These are phyloP conservation scores for Saccharomycopsis olivae DNA, from an alignment of 805 yeast species.

Conservation along the genomic window DNA sequence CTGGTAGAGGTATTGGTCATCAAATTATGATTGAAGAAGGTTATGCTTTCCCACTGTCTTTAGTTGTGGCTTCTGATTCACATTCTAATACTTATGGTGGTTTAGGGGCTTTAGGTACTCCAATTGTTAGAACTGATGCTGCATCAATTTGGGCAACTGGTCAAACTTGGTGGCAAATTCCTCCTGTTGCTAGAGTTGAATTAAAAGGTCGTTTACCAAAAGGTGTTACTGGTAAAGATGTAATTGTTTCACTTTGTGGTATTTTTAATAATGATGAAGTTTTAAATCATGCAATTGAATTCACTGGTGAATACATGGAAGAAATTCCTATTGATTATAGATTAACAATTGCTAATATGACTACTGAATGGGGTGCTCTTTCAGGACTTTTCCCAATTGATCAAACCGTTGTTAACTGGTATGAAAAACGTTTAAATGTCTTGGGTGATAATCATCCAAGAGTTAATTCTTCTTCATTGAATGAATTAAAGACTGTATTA, in stretches of 20 bases:
- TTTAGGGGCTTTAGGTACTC: slow-evolving; percentile 90
- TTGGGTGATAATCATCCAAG: slow-evolving; percentile 59
- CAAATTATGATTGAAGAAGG: slow-evolving; percentile 99
- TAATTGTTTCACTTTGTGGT: slow-evolving; percentile 94
- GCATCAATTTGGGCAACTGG: slow-evolving; percentile 99
- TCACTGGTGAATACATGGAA: slow-evolving; percentile 71
- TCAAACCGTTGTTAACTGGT: slow-evolving; percentile 64
- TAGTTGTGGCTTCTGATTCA: slow-evolving; percentile 95
- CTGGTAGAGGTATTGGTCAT: slow-evolving; percentile 98
- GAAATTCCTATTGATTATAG: slow-evolving; percentile 71
- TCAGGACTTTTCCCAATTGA: slow-evolving; percentile 98
- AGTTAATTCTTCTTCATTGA: slow-evolving; percentile 52
- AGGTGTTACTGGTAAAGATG: slow-evolving; percentile 94
- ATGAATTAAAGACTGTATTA: slow-evolving; percentile 35
- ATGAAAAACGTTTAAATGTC: slow-evolving; percentile 43
- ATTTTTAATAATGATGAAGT: slow-evolving; percentile 87
- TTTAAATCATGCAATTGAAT: slow-evolving; percentile 87
- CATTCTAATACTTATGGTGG: slow-evolving; percentile 99
- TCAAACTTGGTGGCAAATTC: slow-evolving; percentile 99
- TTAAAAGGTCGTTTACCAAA: slow-evolving; percentile 68
- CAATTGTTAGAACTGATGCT: slow-evolving; percentile 96
- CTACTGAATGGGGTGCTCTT: slow-evolving; percentile 98
- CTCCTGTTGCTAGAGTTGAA: slow-evolving; percentile 94
- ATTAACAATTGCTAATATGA: slow-evolving; percentile 92
- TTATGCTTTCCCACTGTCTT: slow-evolving; percentile 86